Percentiles rank a stretch among this genome's conserved stretches.
phyloP scores from a whole-genome alignment of 129 eudicot genomes.

The Silybum marianum region DNA sequence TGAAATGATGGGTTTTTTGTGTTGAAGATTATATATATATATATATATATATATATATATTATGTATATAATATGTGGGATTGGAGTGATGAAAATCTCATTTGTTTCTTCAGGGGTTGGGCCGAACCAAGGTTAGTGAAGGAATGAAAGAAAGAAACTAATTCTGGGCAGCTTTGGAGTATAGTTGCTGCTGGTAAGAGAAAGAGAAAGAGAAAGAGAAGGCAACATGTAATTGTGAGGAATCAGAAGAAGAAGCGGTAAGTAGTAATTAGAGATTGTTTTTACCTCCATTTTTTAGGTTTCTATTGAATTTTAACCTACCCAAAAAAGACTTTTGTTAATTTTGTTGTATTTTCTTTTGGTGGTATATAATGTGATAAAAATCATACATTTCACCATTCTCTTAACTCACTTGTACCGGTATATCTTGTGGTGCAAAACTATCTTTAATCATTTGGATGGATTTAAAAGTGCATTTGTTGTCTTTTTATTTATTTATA shows the following conservation, averaged over 20 bases:
- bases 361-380: neutral
- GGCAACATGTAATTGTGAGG: neutral
- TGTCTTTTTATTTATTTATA: no score
- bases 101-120: neutral
- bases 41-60: no score
- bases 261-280: neutral
- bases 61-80: no score
- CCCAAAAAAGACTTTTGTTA: neutral
- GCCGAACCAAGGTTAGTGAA: neutral
- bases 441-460: no score
- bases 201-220: no score
- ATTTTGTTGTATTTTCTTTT: neutral
- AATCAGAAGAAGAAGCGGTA: no score
- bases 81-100: neutral
- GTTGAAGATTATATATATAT: no score
- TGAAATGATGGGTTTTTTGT: neutral
- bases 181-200: no score
- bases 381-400: neutral
- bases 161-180: neutral
- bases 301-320: neutral
- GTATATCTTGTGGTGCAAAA: no score
- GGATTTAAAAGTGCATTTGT: no score
- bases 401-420: neutral
- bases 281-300: neutral
- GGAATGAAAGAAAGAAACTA: neutral